Evolutionary conservation across 2,329 filamentous ascomycete species (phyloP), one percentile per base, ranked within the genome.

Genomic region (Monosporascus sp.): DNA sequence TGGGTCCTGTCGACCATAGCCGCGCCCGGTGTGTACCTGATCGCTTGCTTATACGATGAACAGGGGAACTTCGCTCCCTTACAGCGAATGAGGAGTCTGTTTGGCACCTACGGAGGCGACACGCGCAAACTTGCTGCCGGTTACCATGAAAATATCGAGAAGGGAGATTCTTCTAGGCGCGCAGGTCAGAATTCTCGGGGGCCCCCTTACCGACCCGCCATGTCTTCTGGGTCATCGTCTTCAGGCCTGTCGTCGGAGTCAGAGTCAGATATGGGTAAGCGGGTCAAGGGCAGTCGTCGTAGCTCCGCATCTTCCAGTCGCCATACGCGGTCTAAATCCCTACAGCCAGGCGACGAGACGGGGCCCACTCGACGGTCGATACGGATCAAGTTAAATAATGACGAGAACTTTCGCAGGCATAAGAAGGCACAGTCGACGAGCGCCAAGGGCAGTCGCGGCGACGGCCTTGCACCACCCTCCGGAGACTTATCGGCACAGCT

Each of bases 31-130:
- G 82, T 91, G 49, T 97, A 93, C 71, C 73, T 96, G 52, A 83
- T 92, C 56, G 87, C 89, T 59, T 91, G 83, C 67, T 87, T 97
- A 63, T 93, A 89, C 73, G 86, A 95, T 65, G 85, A 91, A 46
- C 76, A 88, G 54, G 91, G 91, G 49, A 78, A 78, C 49, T 96
- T 96, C 69, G 87, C 90, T 51, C 83, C 90, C n/a, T 73, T 94
- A 54, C 74, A 85, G 48, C 91, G 90, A 54, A 72, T 94, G 44
- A 81, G 82, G 66, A 86, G 81, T 64, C 75, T 93, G 26, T 80
- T 83, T 57, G 78, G 80, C 49, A 61, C 72, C 36, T 72, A 74
- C 55, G 70, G 69, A 51, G 73, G 69, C 26, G 64, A 70, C 52
- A 61, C 65, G 49, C 67, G 79, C 64, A 85, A 84, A 63, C 73